Percentiles rank a stretch among this genome's conserved stretches.
Conservation (phyloP, 257 asterid genomes). For the Solanum appendiculatum region DNA sequence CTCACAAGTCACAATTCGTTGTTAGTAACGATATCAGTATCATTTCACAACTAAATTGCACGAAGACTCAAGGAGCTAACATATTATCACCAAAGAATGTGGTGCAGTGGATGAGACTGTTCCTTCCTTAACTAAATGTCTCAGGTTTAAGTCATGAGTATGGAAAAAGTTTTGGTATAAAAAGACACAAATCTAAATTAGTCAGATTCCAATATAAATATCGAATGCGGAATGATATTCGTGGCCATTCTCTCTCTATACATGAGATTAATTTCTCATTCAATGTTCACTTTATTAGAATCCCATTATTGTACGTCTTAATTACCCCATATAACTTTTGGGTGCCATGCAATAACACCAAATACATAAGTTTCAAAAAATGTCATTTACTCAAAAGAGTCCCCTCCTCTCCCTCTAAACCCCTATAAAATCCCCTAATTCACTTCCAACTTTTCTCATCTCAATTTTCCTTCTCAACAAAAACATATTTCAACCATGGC, state of each 20-base stretch:
- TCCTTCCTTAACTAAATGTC: too few relatives aligned
- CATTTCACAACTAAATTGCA: background rate
- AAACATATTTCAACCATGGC: background rate
- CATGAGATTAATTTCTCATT: background rate
- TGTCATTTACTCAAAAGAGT: background rate
- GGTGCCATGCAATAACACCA: background rate
- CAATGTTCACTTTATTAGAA: background rate
- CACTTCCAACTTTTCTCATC: background rate
- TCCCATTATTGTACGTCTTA: background rate
- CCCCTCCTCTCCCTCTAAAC: background rate
- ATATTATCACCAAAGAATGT: background rate
- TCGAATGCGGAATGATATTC: background rate
- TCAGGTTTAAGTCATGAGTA: background rate
- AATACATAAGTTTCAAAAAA: background rate
- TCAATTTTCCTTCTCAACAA: background rate
- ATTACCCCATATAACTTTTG: background rate
- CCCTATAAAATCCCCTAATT: conserved; percentile 1
- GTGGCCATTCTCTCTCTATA: background rate
- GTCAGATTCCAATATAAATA: too few relatives aligned
- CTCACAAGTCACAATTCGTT: too few relatives aligned
- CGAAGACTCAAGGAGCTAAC: background rate
- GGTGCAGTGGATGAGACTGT: fast-evolving
- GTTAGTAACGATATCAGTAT: too few relatives aligned
- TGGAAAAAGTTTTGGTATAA: too few relatives aligned
- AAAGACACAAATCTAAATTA: background rate